Conservation (phyloP, 306 rosid species). For the Spatholobus suberectus region DNA sequence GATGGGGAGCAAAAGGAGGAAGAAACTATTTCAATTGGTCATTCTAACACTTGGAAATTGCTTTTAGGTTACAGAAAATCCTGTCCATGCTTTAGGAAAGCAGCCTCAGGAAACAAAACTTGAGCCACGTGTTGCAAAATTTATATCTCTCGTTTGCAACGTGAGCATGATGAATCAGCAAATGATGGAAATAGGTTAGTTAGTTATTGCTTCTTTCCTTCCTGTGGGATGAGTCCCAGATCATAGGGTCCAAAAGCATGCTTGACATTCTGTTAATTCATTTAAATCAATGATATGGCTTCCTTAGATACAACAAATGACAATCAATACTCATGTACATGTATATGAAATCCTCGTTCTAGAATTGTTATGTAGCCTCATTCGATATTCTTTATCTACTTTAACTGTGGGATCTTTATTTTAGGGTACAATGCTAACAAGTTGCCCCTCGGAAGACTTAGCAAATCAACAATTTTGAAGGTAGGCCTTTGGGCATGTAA, state of each 20-base stretch:
- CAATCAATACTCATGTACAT: neutral
- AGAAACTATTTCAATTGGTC: slow-evolving; percentile 10
- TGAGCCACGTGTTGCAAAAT: slow-evolving; percentile 75
- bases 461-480: slow-evolving; percentile 92
- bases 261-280: slow-evolving; percentile 24
- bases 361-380: slow-evolving; percentile 12
- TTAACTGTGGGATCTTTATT: slow-evolving; percentile 38
- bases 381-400: slow-evolving; percentile 7
- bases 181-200: slow-evolving; percentile 99
- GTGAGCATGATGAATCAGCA: slow-evolving; percentile 97
- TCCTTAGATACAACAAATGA: neutral
- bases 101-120: slow-evolving; percentile 76
- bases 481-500: slow-evolving; percentile 46
- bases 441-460: slow-evolving; percentile 94
- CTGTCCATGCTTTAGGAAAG: slow-evolving; percentile 47
- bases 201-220: slow-evolving; percentile 24
- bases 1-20: neutral
- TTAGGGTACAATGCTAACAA: slow-evolving; percentile 95
- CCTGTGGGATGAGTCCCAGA: slow-evolving; percentile 4
- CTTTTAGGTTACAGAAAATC: slow-evolving; percentile 62
- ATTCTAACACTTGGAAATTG: slow-evolving; percentile 42
- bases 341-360: neutral
- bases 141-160: slow-evolving; percentile 90
- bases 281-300: slow-evolving; percentile 6
- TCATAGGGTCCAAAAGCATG: slow-evolving; percentile 43